A percentile compares a stretch with the other conserved stretches of the same genome.
Evolutionary conservation across 2,329 filamentous ascomycete species (phyloP).

Genomic region (Colletotrichum theobromicola): DNA sequence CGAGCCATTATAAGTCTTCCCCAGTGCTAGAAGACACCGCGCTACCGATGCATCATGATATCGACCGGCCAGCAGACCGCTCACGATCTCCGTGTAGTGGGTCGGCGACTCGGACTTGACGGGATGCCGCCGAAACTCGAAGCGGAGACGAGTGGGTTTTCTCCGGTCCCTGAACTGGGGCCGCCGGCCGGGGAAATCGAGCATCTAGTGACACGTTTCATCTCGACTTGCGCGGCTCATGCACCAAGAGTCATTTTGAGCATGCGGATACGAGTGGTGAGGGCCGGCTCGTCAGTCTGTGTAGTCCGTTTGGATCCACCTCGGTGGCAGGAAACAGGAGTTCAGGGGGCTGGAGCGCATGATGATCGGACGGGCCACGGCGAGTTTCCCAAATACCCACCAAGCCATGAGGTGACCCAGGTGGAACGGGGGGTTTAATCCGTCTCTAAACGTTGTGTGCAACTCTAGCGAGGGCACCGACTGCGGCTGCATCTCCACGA

Average conservation of each 20-base stretch:
- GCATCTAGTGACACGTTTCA: background rate
- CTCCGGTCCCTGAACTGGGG: background rate
- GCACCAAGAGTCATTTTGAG: background rate
- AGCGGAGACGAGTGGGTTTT: background rate
- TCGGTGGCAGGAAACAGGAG: background rate
- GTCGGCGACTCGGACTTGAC: slow-evolving; percentile 9
- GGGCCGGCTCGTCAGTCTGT: background rate
- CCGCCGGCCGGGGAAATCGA: background rate
- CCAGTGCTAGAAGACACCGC: background rate
- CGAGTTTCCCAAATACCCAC: background rate
- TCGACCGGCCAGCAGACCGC: background rate
- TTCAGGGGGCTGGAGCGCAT: background rate
- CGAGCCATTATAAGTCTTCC: background rate
- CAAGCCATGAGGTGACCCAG: background rate
- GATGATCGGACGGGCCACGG: background rate
- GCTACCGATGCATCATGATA: background rate
- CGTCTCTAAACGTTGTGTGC: background rate
- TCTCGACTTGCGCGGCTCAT: background rate
- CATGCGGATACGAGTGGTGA: background rate
- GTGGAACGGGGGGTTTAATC: background rate
- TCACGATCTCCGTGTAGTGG: background rate
- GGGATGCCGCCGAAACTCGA: background rate
- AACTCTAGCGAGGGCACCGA: background rate
- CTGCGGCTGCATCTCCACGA: background rate
- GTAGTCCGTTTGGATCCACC: background rate